Conservation (phyloP, 768 basidiomycete species). For the Asterophora parasitica region DNA sequence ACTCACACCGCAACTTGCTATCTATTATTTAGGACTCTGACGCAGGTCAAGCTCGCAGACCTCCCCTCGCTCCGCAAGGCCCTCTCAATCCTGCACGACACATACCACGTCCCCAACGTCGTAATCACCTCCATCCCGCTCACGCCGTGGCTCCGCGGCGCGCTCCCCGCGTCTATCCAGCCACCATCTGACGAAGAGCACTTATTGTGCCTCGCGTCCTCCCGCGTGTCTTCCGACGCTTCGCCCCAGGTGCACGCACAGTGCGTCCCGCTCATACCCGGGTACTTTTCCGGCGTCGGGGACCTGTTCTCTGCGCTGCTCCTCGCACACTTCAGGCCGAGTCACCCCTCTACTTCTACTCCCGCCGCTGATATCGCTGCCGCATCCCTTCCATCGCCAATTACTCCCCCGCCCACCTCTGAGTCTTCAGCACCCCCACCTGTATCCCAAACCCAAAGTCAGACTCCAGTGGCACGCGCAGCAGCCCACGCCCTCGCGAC, state of each 20-base stretch:
- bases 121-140: slow-evolving; percentile 89
- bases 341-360: neutral
- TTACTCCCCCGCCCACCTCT: no score
- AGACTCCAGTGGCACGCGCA: slow-evolving; percentile 50
- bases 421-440: no score
- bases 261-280: slow-evolving; percentile 72
- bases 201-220: slow-evolving; percentile 81
- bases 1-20: no score
- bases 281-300: slow-evolving; percentile 95
- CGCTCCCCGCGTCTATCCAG: slow-evolving; percentile 45
- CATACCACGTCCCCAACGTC: slow-evolving; percentile 75
- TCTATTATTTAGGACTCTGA: slow-evolving; percentile 64
- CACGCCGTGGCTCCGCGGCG: slow-evolving; percentile 50
- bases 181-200: slow-evolving; percentile 37
- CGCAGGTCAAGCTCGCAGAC: slow-evolving; percentile 65
- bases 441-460: neutral
- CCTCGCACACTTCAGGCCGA: slow-evolving; percentile 57
- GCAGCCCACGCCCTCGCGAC: slow-evolving; percentile 65
- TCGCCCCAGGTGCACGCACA: slow-evolving; percentile 52
- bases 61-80: slow-evolving; percentile 62
- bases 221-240: slow-evolving; percentile 24
- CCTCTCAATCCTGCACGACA: slow-evolving; percentile 68
- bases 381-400: no score
- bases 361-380: neutral
- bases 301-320: slow-evolving; percentile 95